Conservation (phyloP, 805 yeast species). For the Wickerhamiella lipophila region DNA sequence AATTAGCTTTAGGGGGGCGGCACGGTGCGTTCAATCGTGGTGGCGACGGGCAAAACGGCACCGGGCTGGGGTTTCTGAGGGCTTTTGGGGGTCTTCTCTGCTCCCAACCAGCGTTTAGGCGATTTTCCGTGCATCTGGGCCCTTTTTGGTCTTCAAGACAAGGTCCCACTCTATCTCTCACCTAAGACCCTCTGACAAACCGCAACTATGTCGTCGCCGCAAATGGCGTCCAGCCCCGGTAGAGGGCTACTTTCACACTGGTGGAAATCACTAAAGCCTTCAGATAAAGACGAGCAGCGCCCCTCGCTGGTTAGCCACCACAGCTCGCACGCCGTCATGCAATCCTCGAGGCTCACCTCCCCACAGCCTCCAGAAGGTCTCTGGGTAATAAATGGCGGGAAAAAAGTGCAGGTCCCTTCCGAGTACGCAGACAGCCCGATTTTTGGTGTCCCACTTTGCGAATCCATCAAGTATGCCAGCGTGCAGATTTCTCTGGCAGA, state of each 20-base stretch:
- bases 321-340: constrained; percentile 25
- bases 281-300: constrained; percentile 18
- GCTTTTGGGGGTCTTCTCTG: too few species aligned
- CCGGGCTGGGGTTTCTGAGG: too few species aligned
- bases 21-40: background rate
- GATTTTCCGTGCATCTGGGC: too few species aligned
- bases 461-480: constrained; percentile 61
- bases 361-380: constrained; percentile 8
- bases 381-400: constrained; percentile 16
- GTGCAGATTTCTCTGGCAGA: constrained; percentile 59
- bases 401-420: constrained; percentile 14
- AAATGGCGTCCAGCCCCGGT: constrained; percentile 11
- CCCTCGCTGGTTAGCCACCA: constrained; percentile 30
- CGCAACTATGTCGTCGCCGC: constrained; percentile 12
- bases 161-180: too few species aligned
- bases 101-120: too few species aligned
- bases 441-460: constrained; percentile 68
- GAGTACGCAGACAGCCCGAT: constrained; percentile 32
- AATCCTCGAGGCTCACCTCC: constrained; percentile 7
- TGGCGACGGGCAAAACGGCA: too few species aligned
- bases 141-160: too few species aligned
- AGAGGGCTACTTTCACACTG: constrained; percentile 28
- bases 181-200: constrained; percentile 11
- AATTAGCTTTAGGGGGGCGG: background rate
- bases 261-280: constrained; percentile 33